Base-by-base conservation (phyloP, 441 rosid genomes). In the Syzygium malaccense region DNA sequence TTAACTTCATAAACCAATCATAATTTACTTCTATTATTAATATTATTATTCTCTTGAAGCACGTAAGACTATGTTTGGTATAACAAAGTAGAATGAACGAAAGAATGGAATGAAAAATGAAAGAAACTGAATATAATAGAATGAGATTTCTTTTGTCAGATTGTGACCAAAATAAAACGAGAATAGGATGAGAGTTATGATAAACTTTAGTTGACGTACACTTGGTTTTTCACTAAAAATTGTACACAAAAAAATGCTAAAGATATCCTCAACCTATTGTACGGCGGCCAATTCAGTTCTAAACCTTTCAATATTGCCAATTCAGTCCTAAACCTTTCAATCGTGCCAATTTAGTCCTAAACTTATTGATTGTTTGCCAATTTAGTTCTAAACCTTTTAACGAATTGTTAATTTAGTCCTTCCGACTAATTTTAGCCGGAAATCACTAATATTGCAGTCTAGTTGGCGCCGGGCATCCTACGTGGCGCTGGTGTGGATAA, bases 221-320 rank as follows among this genome's bases (percentile, higher is more conserved):
- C 71, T 4, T 8, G 0, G 2, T 19, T 64, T 64, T 4, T 64
- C 14, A 30, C 15, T 0, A 30, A 64, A 64, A 30, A 7, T 64
- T 30, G 11, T 8, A 62, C 17, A 45, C 9, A 45, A 45, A 45
- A 45, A 45, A 45, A 45, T 45, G 48, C 9, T 45, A 7, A 45
- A 41, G 8, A 41, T 41, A 8, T 41, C 45, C 45, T 41, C 45
- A 41, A 41, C 45, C 45, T 37, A 41, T 41, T 41, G 45, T 41
- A 41, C 7, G 7, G 45, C 45, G 45, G 45, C 45, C 45, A 41
- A 41, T 41, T 41, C 45, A 41, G 7, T 41, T 5, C 6, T 41
- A 41, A 41, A 41, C 45, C 45, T 41, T 41, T 41, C 6, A 41
- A 5, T 41, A 7, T 41, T 41, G 45, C 45, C 45, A 41, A 41